Evolutionary conservation across 2,329 filamentous ascomycete species (phyloP), one percentile per base, ranked within the genome.

Genomic region (Phialophora chinensis): DNA sequence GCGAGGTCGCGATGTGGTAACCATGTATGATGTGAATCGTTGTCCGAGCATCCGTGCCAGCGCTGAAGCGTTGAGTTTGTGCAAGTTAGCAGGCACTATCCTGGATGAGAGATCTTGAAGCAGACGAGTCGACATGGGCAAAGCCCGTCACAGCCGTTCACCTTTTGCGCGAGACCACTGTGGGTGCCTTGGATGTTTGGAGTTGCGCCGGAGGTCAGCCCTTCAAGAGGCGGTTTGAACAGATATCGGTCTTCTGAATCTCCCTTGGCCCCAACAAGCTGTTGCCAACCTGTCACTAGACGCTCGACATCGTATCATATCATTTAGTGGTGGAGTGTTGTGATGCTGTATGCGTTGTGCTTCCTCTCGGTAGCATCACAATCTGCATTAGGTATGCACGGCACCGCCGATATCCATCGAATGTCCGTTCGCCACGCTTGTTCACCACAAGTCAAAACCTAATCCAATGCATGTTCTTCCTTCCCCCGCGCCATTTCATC

Each of bases 401-500:
- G 7, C n/a, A 8, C 14, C 38, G 38, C 38, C 17, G 5, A 8
- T 42, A 20, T 44, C 38, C 38, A 44, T 44, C 17, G 17, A 44
- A 8, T 5, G 17, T 44, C 38, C 38, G 14, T 1, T n/a, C 14
- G 14, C 38, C 38, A n/a, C 38, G 14, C 38, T 20, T 17, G 38
- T 44, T n/a, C 38, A n/a, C 17, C 38, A n/a, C 17, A 44, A 20
- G 2, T 8, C 38, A 5, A 23, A 27, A 27, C 49, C 49, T 52
- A 23, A 0, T 44, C 38, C 35, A 17, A 5, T 44, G 14, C 14
- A 44, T 8, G 38, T n/a, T n/a, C 49, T 52, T 29, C 25, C 23
- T 23, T 3, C 25, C 49, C 7, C 10, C 12, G 14, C 10, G 49
- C 3, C 10, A 33, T 12, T 11, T 68, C 59, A 68, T 35, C 57